Evolutionary conservation across 148 eudicot genomes (phyloP), one percentile per base, ranked within the genome.

Genomic region (Persicaria maculosa): DNA sequence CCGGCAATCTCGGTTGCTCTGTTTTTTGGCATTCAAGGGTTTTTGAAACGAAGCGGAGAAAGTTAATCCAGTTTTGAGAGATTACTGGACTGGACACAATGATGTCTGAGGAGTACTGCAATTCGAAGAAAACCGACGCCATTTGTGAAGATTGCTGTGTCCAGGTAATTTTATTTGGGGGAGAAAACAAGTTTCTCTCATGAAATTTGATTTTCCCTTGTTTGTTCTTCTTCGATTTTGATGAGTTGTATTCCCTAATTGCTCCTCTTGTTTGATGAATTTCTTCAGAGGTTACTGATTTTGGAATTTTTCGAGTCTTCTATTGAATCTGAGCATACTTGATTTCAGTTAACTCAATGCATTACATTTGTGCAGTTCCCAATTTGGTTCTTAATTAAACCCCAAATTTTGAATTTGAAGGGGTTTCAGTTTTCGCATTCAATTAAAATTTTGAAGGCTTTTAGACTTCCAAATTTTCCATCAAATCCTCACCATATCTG

Each of bases 61-160:
- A 16, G n/a, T 54, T 43, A 11, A 15, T 44, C 14, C n/a, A 11
- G 17, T 14, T 47, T 71, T 47, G 40, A n/a, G n/a, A n/a, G n/a
- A n/a, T n/a, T n/a, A n/a, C n/a, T n/a, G 19, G 46, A 1, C 40
- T n/a, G 15, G 22, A 44, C 43, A 55, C 57, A 43, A 83, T 74
- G 77, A 80, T 84, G 88, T 76, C 87, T 59, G 86, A 87, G 14
- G 84, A 65, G 19, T 85, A 85, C 72, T 83, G 78, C 59, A 79
- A 70, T 81, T 83, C 88, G 11, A 91, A 91, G 81, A 91, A 87
- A 80, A 82, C 79, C 50, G 97, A 89, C 81, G 89, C 80, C 76
- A 76, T 87, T 69, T 89, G 80, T 74, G 79, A 69, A 57, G 81
- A 81, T 16, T 79, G 81, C 77, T 90, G 91, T 77, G 88, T 85